These are phyloP conservation scores for Russula abietina DNA, from an alignment of 768 basidiomycete species.

Conservation along the genomic window DNA sequence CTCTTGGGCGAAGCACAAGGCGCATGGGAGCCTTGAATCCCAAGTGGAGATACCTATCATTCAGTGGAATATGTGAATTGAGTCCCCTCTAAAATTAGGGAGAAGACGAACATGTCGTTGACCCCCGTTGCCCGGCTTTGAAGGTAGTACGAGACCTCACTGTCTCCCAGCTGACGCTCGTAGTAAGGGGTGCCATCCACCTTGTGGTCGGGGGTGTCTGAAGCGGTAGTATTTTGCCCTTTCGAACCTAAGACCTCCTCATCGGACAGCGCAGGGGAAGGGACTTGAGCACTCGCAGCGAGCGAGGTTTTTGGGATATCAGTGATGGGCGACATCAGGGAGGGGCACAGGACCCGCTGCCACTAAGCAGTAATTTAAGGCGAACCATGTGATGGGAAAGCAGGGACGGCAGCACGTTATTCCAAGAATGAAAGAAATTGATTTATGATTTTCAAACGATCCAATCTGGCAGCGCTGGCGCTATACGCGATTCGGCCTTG, in stretches of 20 bases:
- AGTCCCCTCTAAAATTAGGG: not conserved
- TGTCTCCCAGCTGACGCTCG: constrained; percentile 63
- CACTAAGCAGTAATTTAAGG: constrained; percentile 14
- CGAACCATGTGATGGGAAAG: not conserved
- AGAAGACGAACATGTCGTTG: constrained; percentile 69
- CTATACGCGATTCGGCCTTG: not conserved
- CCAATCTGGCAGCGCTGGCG: not conserved
- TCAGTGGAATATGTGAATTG: not conserved
- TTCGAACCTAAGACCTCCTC: not conserved
- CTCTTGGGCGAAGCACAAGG: constrained; percentile 42
- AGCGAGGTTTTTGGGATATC: not conserved
- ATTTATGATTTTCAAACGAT: not conserved
- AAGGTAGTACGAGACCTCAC: constrained; percentile 73
- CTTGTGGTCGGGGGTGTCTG: not conserved
- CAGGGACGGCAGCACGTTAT: not conserved
- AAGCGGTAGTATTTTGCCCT: not conserved
- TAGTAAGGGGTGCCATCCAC: constrained; percentile 16
- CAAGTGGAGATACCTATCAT: constrained; percentile 69
- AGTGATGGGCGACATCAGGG: not conserved
- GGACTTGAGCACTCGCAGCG: not conserved
- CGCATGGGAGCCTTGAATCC: constrained; percentile 48
- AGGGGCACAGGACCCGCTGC: not conserved
- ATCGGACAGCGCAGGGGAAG: constrained; percentile 14
- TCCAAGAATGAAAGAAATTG: not conserved
- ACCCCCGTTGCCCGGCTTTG: constrained; percentile 74